Evolutionary conservation across 306 rosid species (phyloP).

Genomic region (Begonia masoniana): DNA sequence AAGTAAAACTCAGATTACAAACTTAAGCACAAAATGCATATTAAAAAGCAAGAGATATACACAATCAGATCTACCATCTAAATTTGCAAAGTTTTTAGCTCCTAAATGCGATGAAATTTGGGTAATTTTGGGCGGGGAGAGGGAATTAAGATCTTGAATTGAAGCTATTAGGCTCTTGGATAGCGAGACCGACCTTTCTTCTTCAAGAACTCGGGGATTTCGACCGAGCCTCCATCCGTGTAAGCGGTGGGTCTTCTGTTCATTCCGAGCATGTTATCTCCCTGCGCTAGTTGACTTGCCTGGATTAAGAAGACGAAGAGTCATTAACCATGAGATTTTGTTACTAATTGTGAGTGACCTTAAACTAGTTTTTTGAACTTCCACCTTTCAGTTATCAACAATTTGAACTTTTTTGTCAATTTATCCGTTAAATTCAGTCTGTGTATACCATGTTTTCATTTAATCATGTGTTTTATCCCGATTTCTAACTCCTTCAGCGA

Average conservation of each 20-base stretch:
- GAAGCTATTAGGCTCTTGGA: constrained; percentile 48
- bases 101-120: background rate
- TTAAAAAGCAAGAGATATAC: background rate
- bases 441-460: no score
- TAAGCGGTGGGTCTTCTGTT: constrained; percentile 54
- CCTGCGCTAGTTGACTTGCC: constrained; percentile 53
- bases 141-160: background rate
- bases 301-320: constrained; percentile 16
- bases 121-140: background rate
- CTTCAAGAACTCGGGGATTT: constrained; percentile 89
- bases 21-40: background rate
- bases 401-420: no score
- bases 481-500: no score
- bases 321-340: background rate
- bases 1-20: background rate
- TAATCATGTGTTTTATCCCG: no score
- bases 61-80: background rate
- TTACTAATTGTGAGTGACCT: no score
- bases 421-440: no score
- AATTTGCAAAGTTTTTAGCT: background rate
- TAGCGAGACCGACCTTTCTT: constrained; percentile 93
- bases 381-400: no score
- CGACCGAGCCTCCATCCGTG: constrained; percentile 54
- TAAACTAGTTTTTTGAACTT: no score
- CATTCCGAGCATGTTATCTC: constrained; percentile 33